These are phyloP conservation scores for Glycyrrhiza uralensis DNA, from an alignment of 306 rosid genomes.

Conservation along the genomic window DNA sequence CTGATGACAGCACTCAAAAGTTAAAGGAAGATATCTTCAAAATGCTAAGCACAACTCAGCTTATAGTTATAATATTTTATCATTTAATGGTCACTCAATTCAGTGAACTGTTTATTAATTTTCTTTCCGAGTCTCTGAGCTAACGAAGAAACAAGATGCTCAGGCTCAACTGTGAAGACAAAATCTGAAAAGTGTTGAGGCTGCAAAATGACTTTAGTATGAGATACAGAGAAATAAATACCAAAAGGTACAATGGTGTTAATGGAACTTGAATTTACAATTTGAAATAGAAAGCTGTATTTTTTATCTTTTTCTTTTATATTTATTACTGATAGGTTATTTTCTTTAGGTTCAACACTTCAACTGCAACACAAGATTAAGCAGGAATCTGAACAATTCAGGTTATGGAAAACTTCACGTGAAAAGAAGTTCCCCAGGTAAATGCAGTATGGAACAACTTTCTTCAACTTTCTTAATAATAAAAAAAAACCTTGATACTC, in stretches of 20 bases:
- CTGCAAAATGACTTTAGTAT: slow-evolving; percentile 80
- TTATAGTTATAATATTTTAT: background rate
- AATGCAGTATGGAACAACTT: background rate
- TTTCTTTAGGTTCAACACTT: slow-evolving; percentile 72
- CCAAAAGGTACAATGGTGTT: slow-evolving; percentile 59
- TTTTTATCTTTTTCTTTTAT: background rate
- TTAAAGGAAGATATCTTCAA: slow-evolving; percentile 84
- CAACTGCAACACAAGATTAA: slow-evolving; percentile 95
- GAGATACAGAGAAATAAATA: slow-evolving; percentile 91
- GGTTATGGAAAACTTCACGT: slow-evolving; percentile 89
- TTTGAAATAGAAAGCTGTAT: background rate
- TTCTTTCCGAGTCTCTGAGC: slow-evolving; percentile 66
- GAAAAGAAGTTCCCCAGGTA: slow-evolving; percentile 99
- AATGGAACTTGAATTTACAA: background rate
- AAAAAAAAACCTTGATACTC: background rate
- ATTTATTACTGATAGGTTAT: background rate
- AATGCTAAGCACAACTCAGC: slow-evolving; percentile 78
- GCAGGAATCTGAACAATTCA: slow-evolving; percentile 96
- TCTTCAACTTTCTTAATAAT: background rate
- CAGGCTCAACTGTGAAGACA: slow-evolving; percentile 88
- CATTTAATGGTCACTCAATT: slow-evolving; percentile 10
- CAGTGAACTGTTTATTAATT: slow-evolving; percentile 22
- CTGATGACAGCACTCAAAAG: slow-evolving; percentile 85
- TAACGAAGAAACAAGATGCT: slow-evolving; percentile 95
- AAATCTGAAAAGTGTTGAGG: slow-evolving; percentile 92